Conservation (phyloP, 306 rosid genomes). For the Glycyrrhiza uralensis region DNA sequence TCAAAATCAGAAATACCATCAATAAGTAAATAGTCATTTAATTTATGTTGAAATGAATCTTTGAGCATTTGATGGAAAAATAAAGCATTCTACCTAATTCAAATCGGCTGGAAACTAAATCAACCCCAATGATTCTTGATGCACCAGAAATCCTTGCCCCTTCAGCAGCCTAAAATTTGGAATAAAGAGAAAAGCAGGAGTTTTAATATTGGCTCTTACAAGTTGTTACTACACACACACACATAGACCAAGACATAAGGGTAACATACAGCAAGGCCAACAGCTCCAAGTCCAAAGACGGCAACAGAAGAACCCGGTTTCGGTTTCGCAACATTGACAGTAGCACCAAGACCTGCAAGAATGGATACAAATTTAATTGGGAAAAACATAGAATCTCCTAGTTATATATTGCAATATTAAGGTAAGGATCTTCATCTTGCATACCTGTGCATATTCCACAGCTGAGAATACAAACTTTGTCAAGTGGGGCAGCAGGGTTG, state of each 20-base stretch:
- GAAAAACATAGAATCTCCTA: neutral
- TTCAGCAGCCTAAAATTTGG: constrained; percentile 65
- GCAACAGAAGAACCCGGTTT: constrained; percentile 83
- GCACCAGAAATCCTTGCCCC: constrained; percentile 92
- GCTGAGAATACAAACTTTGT: constrained; percentile 87
- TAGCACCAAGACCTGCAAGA: constrained; percentile 75
- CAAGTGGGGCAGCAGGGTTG: constrained; percentile 87
- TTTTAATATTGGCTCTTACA: neutral
- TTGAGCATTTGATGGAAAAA: neutral
- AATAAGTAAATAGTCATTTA: neutral
- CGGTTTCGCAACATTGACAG: constrained; percentile 88
- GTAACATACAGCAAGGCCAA: constrained; percentile 82
- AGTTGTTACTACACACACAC: neutral
- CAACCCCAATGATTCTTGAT: constrained; percentile 77
- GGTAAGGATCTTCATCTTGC: neutral
- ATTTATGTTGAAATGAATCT: neutral
- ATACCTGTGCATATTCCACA: constrained; percentile 90
- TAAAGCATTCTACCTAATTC: constrained; percentile 56
- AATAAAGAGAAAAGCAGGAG: neutral
- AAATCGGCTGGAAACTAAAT: constrained; percentile 65
- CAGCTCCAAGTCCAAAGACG: constrained; percentile 87
- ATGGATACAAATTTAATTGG: neutral
- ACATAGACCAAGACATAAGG: neutral
- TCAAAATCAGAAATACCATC: neutral
- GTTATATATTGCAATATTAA: neutral